These are phyloP conservation scores for Eucalyptus leucophloia DNA, from an alignment of 345 rosid genomes.

Conservation along the genomic window DNA sequence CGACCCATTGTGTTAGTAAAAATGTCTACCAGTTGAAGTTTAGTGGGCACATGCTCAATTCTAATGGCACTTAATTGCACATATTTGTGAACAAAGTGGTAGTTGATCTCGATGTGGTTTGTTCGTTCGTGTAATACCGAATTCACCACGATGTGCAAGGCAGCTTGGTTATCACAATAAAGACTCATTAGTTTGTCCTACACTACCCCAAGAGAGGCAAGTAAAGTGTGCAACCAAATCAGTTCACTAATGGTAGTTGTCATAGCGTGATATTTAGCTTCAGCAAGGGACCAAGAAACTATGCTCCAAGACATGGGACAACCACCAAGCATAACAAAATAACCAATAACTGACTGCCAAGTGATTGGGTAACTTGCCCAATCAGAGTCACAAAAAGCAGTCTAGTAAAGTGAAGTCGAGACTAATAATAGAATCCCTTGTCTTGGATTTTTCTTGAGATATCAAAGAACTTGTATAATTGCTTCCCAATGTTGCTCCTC, in stretches of 20 bases:
- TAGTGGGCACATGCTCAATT: background rate
- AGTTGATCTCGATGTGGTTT: background rate
- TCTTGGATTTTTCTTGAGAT: background rate
- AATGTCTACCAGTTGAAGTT: background rate
- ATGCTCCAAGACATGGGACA: background rate
- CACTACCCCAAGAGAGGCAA: background rate
- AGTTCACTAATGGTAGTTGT: background rate
- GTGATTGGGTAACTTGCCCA: background rate
- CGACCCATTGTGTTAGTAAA: background rate
- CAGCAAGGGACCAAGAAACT: background rate
- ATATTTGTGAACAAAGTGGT: background rate
- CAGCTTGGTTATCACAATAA: background rate
- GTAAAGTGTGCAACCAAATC: background rate
- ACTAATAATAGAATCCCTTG: background rate
- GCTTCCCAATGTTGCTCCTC: background rate
- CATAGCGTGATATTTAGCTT: background rate
- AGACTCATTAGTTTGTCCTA: background rate
- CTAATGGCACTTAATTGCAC: accelerated
- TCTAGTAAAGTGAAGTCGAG: background rate
- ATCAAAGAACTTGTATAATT: background rate
- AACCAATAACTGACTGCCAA: background rate
- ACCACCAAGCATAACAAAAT: background rate
- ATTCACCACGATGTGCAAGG: background rate
- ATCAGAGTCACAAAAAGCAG: background rate
- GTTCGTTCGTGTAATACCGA: background rate